Base-by-base conservation (phyloP, 495 filamentous ascomycete species). In the Annulohypoxylon nitens region DNA sequence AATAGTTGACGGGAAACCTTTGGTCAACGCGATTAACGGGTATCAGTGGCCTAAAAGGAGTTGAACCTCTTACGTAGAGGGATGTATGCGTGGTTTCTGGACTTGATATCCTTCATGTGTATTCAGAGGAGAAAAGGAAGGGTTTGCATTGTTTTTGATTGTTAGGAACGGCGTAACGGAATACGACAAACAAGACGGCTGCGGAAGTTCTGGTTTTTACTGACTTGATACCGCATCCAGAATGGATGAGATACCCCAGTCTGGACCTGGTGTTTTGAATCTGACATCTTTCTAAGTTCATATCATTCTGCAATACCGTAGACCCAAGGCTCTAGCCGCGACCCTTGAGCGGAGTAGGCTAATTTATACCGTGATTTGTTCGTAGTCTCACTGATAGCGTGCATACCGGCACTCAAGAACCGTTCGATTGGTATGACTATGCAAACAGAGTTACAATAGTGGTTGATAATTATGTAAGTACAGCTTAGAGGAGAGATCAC, bases 231-330 rank as follows among this genome's bases (percentile, higher is more conserved):
- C 62, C 50, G 66, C 63, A 67, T 67, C 59, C 67, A 75, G 67
- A 75, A 75, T 64, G 67, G 67, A 67, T 58, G 51, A 75, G 72
- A 75, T 75, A 75, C 72, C 71, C 72, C 58, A 70, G 67, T 75
- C 72, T 67, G 67, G 51, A 70, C 67, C 72, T 75, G 67, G 58
- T 67, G 45, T 43, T 67, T 75, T 62, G 61, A 70, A 67, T 57
- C 64, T 54, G 54, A 69, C 43, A 67, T 18, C 30, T 30, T 54
- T 64, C 33, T 23, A 45, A 20, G 64, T 34, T 73, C n/a, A 30
- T 50, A 39, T 39, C 23, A 37, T 69, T 20, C 16, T 50, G 54
- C 50, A 54, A 64, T 70, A 45, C 25, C 57, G 4, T 12, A 25
- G 41, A 10, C 37, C 63, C 9, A 10, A 53, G 36, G 20, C 20